A percentile compares a stretch with the other conserved stretches of the same genome.
Conservation (phyloP, 768 basidiomycete species). For the Dictyophora rubrovolvata region DNA sequence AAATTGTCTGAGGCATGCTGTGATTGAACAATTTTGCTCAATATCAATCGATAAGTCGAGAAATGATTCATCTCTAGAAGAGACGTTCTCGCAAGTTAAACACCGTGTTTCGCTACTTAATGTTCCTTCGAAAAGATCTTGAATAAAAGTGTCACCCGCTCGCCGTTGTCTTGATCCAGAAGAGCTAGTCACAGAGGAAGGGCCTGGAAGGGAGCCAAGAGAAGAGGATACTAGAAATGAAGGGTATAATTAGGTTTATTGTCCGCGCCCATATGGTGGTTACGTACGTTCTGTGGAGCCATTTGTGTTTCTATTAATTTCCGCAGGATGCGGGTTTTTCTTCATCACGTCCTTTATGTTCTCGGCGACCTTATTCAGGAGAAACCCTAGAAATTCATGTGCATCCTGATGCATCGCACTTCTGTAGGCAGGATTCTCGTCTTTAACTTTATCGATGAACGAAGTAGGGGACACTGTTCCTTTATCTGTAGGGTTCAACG, state of each 20-base stretch:
- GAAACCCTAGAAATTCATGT: conserved; percentile 93
- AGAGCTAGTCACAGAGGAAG: conserved; percentile 7
- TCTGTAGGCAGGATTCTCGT: conserved; percentile 85
- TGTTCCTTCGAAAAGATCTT: conserved; percentile 85
- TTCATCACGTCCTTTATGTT: conserved; percentile 73
- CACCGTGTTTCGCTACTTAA: conserved; percentile 97
- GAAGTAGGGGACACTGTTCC: conserved; percentile 85
- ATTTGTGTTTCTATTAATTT: conserved; percentile 16
- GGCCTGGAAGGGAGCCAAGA: conserved; percentile 37
- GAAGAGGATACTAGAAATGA: conserved; percentile 46
- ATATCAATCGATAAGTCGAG: conserved; percentile 99
- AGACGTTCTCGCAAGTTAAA: conserved; percentile 94
- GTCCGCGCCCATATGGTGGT: neutral
- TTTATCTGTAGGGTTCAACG: conserved; percentile 63
- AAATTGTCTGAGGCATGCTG: conserved; percentile 91
- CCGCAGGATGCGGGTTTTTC: conserved; percentile 17
- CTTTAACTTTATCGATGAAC: conserved; percentile 89
- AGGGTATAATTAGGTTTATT: conserved; percentile 8
- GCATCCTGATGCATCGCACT: conserved; percentile 96
- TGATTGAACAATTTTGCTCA: conserved; percentile 94
- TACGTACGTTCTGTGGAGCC: conserved; percentile 47
- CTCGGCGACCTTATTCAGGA: conserved; percentile 88
- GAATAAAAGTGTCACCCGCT: conserved; percentile 61
- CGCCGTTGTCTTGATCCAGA: conserved; percentile 12
- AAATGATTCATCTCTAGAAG: conserved; percentile 92